Evolutionary conservation across 306 rosid species (phyloP).

Genomic region (Nissolia schottii): DNA sequence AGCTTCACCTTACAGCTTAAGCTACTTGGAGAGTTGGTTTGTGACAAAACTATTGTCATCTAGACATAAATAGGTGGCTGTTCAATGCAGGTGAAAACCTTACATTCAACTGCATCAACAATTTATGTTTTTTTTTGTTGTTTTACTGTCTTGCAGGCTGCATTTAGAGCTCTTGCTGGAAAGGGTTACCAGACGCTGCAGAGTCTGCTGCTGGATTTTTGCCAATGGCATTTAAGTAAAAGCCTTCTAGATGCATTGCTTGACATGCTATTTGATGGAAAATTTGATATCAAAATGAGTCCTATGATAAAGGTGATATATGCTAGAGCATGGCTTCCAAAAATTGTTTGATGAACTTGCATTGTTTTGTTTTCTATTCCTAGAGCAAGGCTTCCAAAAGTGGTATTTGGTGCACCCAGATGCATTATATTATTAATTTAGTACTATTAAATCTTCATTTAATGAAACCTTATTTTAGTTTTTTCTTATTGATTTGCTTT

Average conservation of each 20-base stretch:
- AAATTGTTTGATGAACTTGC: constrained; percentile 17
- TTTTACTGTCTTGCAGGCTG: constrained; percentile 48
- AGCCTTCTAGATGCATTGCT: constrained; percentile 73
- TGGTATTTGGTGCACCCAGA: neutral
- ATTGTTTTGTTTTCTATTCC: constrained; percentile 17
- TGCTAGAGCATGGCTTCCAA: constrained; percentile 25
- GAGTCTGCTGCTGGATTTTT: constrained; percentile 86
- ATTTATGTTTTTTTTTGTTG: neutral
- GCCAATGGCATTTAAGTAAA: constrained; percentile 72
- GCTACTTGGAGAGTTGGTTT: no score
- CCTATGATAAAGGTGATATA: constrained; percentile 81
- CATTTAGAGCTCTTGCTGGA: constrained; percentile 92
- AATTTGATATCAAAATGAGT: constrained; percentile 62
- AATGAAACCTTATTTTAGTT: constrained; percentile 3
- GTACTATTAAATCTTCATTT: constrained; percentile 8
- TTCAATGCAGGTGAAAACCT: neutral
- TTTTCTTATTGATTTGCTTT: constrained; percentile 23
- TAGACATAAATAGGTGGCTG: neutral
- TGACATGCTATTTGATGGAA: constrained; percentile 96
- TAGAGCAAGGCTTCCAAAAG: neutral
- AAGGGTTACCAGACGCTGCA: constrained; percentile 92
- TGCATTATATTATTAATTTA: constrained; percentile 15
- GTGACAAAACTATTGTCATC: neutral
- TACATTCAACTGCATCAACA: neutral
- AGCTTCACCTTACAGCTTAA: no score